Evolutionary conservation across 306 rosid species (phyloP), one percentile per base, ranked within the genome.

Genomic region (Pyrus communis): DNA sequence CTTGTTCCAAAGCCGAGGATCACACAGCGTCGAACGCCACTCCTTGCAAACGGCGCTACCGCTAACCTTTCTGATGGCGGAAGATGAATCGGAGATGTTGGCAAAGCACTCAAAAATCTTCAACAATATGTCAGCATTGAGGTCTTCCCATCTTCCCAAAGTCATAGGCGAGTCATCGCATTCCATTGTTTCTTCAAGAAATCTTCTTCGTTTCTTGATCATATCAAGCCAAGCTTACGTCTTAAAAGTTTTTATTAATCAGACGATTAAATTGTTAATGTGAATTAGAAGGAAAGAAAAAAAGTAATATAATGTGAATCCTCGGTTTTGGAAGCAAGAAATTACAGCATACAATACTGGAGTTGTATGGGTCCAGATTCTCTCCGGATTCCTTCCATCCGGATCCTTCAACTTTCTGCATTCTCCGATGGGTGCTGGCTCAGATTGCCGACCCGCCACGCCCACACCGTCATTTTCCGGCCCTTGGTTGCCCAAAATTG

Each of bases 71-170:
- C 86, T 86, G 40, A 83, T 81, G 59, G 85, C 94, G 0, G 83
- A 77, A 10, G 87, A 87, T 78, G 87, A 76, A 87, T 83, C 71
- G 52, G 76, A 82, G 49, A 82, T 73, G 79, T 86, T 14, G 19
- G 40, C 81, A 59, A 91, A 87, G 55, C 78, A 75, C 81, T 87
- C 87, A 68, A 89, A 91, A 81, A 91, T 91, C 90, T 82, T 87
- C 86, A 80, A 88, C 80, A 91, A 61, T 71, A 87, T 82, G 84
- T 91, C 91, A 42, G 52, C 86, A 75, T 82, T 89, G 84, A 88
- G 71, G 55, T 91, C 91, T 83, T 91, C 88, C 96, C 96, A 88
- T 84, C 88, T 84, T 84, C 84, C 81, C 65, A 60, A 60, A 60
- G 60, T 91, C 91, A 49, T 15, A 15, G 21, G 55, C 55, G 55